These are phyloP conservation scores for Geranium brycei DNA, from an alignment of 345 rosid species.

Conservation along the genomic window DNA sequence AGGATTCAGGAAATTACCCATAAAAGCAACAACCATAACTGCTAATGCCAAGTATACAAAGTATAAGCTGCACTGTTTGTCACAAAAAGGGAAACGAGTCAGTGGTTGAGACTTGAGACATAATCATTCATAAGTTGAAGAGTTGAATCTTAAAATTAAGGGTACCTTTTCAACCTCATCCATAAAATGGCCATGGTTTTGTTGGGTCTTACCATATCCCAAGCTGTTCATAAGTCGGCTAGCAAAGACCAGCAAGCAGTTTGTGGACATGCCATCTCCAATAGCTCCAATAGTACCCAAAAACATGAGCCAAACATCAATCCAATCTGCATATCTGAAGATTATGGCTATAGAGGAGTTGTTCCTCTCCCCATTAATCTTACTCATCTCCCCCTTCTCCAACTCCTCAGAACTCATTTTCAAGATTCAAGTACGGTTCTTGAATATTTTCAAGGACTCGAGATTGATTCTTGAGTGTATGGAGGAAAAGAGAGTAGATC, in stretches of 20 bases:
- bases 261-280: constrained; percentile 86
- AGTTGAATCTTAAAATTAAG: no score
- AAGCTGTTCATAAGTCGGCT: constrained; percentile 68
- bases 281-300: constrained; percentile 73
- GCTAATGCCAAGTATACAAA: constrained; percentile 78
- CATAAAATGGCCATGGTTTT: constrained; percentile 36
- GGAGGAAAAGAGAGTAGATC: no score
- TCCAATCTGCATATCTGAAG: constrained; percentile 69
- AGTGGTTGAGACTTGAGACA: neutral
- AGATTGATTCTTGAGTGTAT: no score
- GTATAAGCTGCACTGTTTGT: constrained; percentile 65
- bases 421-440: no score
- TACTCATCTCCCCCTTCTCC: constrained; percentile 12
- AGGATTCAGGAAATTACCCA: constrained; percentile 46
- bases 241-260: constrained; percentile 56
- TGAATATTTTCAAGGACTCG: no score
- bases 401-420: constrained; percentile 18
- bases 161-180: constrained; percentile 52
- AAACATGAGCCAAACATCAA: constrained; percentile 52
- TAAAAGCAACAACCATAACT: constrained; percentile 61
- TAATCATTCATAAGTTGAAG: neutral
- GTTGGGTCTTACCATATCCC: constrained; percentile 41
- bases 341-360: constrained; percentile 20
- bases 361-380: constrained; percentile 8
- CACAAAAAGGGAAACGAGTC: neutral